A percentile compares a stretch with the other conserved stretches of the same genome.
Evolutionary conservation across 257 asterid genomes (phyloP).

Genomic region (Knoxia roxburghii): DNA sequence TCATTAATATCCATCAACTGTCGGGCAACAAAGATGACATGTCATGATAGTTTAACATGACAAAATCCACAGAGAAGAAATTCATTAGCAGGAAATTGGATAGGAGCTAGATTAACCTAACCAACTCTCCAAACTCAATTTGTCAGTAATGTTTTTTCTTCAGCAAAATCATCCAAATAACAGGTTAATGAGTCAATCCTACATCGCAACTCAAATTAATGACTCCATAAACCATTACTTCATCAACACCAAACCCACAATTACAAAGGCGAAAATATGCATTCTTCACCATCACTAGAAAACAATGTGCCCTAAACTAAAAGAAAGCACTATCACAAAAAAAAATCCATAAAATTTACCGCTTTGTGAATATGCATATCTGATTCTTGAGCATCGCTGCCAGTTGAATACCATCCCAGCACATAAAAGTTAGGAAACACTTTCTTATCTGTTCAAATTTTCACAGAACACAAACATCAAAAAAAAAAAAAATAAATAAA

Average conservation of each 20-base stretch:
- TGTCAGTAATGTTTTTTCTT: too few species aligned
- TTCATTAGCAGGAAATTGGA: background rate
- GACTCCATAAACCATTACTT: background rate
- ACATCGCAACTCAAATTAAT: background rate
- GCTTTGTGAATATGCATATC: conserved; percentile 96
- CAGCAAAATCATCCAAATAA: background rate
- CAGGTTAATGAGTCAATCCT: background rate
- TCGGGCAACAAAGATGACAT: background rate
- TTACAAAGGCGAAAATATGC: too few species aligned
- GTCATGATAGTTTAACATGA: conserved; percentile 1
- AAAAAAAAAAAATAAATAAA: background rate
- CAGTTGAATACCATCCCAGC: conserved; percentile 96
- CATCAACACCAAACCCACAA: background rate
- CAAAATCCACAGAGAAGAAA: background rate
- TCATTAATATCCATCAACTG: conserved; percentile 97
- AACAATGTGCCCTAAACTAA: background rate
- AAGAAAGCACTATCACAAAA: background rate
- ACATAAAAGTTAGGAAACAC: conserved; percentile 85
- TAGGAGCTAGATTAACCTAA: background rate
- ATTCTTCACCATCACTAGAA: background rate
- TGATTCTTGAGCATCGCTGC: conserved; percentile 83
- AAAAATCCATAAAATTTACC: conserved; percentile 37
- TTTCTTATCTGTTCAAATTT: conserved; percentile 70
- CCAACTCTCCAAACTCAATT: background rate
- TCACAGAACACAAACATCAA: background rate